Evolutionary conservation across 768 basidiomycete genomes (phyloP), one percentile per base, ranked within the genome.

Genomic region (Favolaschia claudopus): DNA sequence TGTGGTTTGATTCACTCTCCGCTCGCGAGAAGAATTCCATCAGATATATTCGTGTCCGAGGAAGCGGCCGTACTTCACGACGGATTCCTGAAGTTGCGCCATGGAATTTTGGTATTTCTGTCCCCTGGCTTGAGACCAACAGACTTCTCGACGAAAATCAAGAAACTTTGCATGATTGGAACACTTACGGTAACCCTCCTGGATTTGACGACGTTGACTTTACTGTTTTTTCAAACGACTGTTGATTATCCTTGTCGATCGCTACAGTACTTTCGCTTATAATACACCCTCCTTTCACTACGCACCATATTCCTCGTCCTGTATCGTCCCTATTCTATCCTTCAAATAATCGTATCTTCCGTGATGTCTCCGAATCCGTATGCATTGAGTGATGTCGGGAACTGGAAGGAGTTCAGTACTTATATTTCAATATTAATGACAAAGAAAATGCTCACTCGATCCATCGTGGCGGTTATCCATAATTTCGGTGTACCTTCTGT

Each of bases 401-500:
- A 49, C 47, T 49, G 17, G 27, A 33, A 49, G 25, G 13, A 34
- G 12, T 5, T 2, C 22, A 13, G 31, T 15, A 10, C 20, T 17
- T 31, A n/a, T 32, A 19, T 19, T 28, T 15, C 10, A 20, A n/a
- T n/a, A n/a, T n/a, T n/a, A n/a, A 19, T 32, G 14, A n/a, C 10
- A n/a, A 37, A 34, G n/a, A n/a, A 25, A 37, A 3, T 9, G 49
- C 43, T 24, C 53, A 47, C 54, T 20, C 55, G 46, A 34, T 62
- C 60, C 40, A 68, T 34, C 15, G 65, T 46, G 20, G 55, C 55
- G n/a, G 65, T 68, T 13, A 68, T 64, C 67, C 65, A 68, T 14
- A 66, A 22, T 2, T 29, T 34, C 7, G 58, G 62, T 3, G 51
- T 55, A 10, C 44, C 48, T 4, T 27, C 15, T 4, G 64, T 32